These are phyloP conservation scores for Lanmaoa pseudosensibilis DNA, from an alignment of 768 basidiomycete species.

Conservation along the genomic window DNA sequence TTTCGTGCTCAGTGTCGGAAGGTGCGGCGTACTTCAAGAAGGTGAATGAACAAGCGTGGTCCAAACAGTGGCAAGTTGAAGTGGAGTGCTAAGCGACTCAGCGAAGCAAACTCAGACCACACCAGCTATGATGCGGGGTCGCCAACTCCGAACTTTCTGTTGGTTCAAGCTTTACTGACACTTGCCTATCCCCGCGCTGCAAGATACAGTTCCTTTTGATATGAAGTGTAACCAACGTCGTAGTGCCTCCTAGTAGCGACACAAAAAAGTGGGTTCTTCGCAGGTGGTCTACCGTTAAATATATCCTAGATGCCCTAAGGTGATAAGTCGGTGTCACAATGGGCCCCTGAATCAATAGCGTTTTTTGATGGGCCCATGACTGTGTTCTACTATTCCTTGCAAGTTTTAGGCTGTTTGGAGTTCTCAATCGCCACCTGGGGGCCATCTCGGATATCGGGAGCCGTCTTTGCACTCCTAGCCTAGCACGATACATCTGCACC, in stretches of 20 bases:
- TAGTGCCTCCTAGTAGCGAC: neutral
- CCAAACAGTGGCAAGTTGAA: neutral
- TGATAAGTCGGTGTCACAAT: neutral
- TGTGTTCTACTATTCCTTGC: neutral
- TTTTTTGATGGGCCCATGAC: neutral
- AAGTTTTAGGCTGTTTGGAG: neutral
- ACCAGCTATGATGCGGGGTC: too few relatives aligned
- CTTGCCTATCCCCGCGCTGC: neutral
- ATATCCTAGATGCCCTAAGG: neutral
- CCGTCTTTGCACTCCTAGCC: too few relatives aligned
- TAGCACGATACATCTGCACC: neutral
- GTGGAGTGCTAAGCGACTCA: too few relatives aligned
- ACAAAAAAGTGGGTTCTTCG: neutral
- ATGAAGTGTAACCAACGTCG: neutral
- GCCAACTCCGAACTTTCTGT: too few relatives aligned
- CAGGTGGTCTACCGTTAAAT: neutral
- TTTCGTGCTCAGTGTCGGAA: too few relatives aligned
- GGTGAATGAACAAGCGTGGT: too few relatives aligned
- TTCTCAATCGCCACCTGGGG: too few relatives aligned
- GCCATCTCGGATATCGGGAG: neutral
- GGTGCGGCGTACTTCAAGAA: neutral
- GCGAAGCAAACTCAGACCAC: too few relatives aligned
- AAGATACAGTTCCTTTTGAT: neutral
- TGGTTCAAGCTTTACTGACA: neutral
- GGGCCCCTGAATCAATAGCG: neutral